Base-by-base conservation (phyloP, 495 filamentous ascomycete genomes). In the Penicillium cinerascens region DNA sequence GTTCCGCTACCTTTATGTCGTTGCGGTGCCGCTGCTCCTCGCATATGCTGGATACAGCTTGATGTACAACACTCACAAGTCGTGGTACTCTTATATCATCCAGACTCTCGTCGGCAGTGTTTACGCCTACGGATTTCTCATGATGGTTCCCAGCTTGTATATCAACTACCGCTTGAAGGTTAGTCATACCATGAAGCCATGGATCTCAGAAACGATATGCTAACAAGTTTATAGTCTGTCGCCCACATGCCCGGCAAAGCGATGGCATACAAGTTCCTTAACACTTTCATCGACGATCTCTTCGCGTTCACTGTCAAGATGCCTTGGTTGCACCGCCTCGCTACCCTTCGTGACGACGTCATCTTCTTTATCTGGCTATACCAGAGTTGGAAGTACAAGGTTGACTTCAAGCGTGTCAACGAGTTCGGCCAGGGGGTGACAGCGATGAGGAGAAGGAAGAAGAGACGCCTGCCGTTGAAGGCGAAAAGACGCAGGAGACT, bases 291-390 rank as follows among this genome's bases (percentile, higher is more conserved):
- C 54, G 87, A 89, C 55, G 87, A 92, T 58, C 78, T 98, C 26
- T 98, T 98, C 61, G 93, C 93, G 11, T 98, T 96, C 64, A 97
- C 93, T 15, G 96, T 98, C 71, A 97, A 97, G 75, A 98, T 98
- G 93, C 93, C 93, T 2, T 87, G 88, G 59, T 79, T 97, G 27
- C 95, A 98, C 68, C 82, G 93, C n/a, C 77, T 98, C 37, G 92
- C 95, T 0, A 97, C 95, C 11, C 77, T 98, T 52, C 78, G 93
- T 44, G 93, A 98, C 60, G 93, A 98, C 64, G 81, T 98, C 46
- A 97, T 98, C 63, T 98, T 97, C 79, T 98, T 98, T 67, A 80
- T 98, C 46, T 97, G 96, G 69, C 58, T 98, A n/a, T 98, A 98
- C 71, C 93, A 98, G 70, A 80, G 86, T 51, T 98, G 82, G 78